Evolutionary conservation across 2,329 filamentous ascomycete species (phyloP).

Genomic region (Diaporthe citriasiana): DNA sequence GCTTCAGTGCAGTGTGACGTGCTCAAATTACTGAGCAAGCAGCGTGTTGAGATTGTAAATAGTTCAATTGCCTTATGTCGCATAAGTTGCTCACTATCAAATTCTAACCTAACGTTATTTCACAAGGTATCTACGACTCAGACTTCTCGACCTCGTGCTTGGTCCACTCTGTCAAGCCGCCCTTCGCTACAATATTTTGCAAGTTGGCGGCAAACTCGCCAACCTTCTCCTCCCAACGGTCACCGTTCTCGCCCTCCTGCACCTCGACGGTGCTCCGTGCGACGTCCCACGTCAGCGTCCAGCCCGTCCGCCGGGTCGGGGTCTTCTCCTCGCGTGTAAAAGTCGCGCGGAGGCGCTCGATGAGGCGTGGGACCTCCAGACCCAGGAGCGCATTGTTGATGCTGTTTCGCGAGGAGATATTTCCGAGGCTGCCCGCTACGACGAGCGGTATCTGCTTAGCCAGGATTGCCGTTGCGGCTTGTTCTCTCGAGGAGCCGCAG

Average conservation of each 20-base stretch:
- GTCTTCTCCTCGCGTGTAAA: conserved; percentile 43
- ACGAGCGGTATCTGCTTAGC: conserved; percentile 86
- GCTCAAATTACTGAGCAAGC: background rate
- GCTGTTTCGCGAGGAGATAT: conserved; percentile 74
- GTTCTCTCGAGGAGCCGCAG: conserved; percentile 83
- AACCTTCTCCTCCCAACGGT: conserved; percentile 47
- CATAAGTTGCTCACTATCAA: background rate
- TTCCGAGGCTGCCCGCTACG: conserved; percentile 84
- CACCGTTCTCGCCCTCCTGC: conserved; percentile 44
- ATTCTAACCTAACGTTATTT: background rate
- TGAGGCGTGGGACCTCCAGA: conserved; percentile 74
- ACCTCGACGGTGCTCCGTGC: conserved; percentile 43
- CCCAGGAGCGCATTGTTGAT: conserved; percentile 57
- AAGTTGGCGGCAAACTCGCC: conserved; percentile 46
- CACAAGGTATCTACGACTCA: conserved; percentile 14
- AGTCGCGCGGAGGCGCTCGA: conserved; percentile 46
- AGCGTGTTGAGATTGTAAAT: background rate
- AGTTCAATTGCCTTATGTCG: background rate
- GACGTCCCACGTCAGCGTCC: conserved; percentile 44
- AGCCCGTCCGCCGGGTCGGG: background rate
- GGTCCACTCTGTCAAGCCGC: conserved; percentile 44
- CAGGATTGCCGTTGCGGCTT: conserved; percentile 89
- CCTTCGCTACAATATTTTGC: conserved; percentile 48
- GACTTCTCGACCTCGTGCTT: conserved; percentile 29
- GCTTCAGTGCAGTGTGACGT: too few species aligned